Conservation (phyloP, 768 basidiomycete species). For the Coprinellus micaceus region DNA sequence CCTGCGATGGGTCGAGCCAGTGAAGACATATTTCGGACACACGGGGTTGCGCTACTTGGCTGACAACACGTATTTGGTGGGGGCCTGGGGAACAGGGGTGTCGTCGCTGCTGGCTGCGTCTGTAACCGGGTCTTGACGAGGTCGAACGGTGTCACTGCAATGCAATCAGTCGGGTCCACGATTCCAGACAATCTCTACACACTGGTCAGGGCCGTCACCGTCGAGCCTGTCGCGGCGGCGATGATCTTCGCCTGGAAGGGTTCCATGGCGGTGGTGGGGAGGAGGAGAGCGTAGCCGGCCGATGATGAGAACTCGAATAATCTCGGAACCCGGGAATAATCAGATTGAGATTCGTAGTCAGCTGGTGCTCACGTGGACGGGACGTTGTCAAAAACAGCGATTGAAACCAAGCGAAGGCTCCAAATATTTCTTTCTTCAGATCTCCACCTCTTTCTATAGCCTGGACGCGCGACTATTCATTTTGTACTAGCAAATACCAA, state of each 20-base stretch:
- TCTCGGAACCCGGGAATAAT: conserved; percentile 23
- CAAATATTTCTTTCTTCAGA: conserved; percentile 22
- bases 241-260: conserved; percentile 74
- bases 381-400: conserved; percentile 15
- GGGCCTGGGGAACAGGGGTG: conserved; percentile 49
- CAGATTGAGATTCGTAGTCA: conserved; percentile 27
- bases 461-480: background rate
- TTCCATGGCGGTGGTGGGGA: conserved; percentile 47
- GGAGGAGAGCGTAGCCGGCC: conserved; percentile 5
- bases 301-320: background rate
- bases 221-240: conserved; percentile 76
- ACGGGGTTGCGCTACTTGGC: conserved; percentile 47
- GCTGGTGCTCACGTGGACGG: conserved; percentile 9
- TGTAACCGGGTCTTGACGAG: conserved; percentile 96
- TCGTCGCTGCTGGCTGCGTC: conserved; percentile 68
- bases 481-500: background rate
- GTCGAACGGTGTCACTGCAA: conserved; percentile 96
- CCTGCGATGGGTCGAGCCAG: conserved; percentile 51
- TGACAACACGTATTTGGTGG: conserved; percentile 68
- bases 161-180: conserved; percentile 5
- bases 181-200: conserved; percentile 23
- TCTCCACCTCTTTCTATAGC: background rate
- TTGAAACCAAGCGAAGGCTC: conserved; percentile 16
- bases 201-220: conserved; percentile 83
- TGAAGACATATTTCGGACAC: conserved; percentile 78